A percentile compares a stretch with the other conserved stretches of the same genome.
phyloP scores from a whole-genome alignment of 805 yeast genomes.

The Zygoascus biomembranicola region DNA sequence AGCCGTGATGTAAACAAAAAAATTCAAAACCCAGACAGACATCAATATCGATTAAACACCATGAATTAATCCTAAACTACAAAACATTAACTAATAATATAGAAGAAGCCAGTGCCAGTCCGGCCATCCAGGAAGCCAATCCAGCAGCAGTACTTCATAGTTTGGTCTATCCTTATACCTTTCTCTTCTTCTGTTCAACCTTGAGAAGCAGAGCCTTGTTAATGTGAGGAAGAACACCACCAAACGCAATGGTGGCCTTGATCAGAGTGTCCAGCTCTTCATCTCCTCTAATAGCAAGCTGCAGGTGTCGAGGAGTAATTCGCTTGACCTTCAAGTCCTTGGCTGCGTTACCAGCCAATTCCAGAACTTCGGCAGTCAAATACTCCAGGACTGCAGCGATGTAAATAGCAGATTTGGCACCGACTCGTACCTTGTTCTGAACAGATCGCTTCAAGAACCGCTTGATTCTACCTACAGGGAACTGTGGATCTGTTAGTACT shows the following conservation, averaged over 20 bases:
- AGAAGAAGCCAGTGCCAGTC: not conserved
- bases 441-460: slow-evolving; percentile 89
- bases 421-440: slow-evolving; percentile 75
- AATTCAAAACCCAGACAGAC: not conserved
- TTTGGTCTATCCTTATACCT: not conserved
- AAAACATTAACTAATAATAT: not conserved
- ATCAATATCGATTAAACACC: not conserved
- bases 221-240: slow-evolving; percentile 96
- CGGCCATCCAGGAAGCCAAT: too few species aligned
- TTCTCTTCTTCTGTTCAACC: slow-evolving; percentile 45
- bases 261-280: slow-evolving; percentile 92
- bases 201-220: slow-evolving; percentile 73
- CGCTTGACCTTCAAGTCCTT: slow-evolving; percentile 92
- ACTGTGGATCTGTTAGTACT: slow-evolving; percentile 33
- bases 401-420: slow-evolving; percentile 86
- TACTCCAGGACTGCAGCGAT: slow-evolving; percentile 93
- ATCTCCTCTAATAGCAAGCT: slow-evolving; percentile 95
- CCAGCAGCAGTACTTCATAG: too few species aligned
- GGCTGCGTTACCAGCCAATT: slow-evolving; percentile 97
- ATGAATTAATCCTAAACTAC: not conserved
- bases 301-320: slow-evolving; percentile 95
- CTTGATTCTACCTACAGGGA: slow-evolving; percentile 99
- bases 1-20: not conserved
- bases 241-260: slow-evolving; percentile 86
- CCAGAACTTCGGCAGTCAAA: slow-evolving; percentile 93